Conservation (phyloP, 192 early-diverging fungal genomes). For the Spizellomyces punctatus region DNA sequence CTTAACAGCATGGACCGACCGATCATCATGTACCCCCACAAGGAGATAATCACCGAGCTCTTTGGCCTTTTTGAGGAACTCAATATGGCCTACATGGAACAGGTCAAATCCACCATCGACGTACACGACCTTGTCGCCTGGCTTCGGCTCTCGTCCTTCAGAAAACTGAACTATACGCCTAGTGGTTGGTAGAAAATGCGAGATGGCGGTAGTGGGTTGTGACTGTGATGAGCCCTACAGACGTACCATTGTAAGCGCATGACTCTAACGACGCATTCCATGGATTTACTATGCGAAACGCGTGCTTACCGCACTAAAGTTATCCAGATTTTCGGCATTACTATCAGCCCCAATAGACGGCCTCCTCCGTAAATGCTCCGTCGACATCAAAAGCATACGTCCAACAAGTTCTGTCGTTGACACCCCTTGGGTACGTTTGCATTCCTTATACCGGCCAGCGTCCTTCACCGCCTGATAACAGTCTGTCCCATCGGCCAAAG, state of each 20-base stretch:
- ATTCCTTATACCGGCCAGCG: constrained; percentile 92
- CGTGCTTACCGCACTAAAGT: constrained; percentile 14
- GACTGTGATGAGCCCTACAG: constrained; percentile 32
- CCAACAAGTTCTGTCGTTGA: constrained; percentile 97
- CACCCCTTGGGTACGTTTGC: constrained; percentile 93
- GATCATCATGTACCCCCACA: constrained; percentile 92
- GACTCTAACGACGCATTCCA: background rate
- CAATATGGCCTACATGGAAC: constrained; percentile 94
- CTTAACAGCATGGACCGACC: constrained; percentile 84
- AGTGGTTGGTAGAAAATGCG: constrained; percentile 87
- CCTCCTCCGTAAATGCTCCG: constrained; percentile 63
- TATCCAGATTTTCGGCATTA: constrained; percentile 10
- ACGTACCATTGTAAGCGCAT: background rate
- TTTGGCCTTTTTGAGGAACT: constrained; percentile 87
- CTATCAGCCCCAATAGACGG: background rate
- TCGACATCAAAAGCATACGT: constrained; percentile 90
- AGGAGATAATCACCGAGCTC: constrained; percentile 86
- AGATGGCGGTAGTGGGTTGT: constrained; percentile 59
- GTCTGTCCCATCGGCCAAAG: constrained; percentile 92
- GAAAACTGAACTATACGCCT: constrained; percentile 90
- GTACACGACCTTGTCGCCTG: constrained; percentile 83
- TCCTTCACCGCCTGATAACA: constrained; percentile 96
- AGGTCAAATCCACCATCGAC: constrained; percentile 96
- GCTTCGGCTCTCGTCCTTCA: constrained; percentile 72
- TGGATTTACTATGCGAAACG: too few relatives aligned